Percentiles rank a stretch among this genome's conserved stretches.
phyloP scores from a whole-genome alignment of 148 eudicot species.

The Drosera capensis region DNA sequence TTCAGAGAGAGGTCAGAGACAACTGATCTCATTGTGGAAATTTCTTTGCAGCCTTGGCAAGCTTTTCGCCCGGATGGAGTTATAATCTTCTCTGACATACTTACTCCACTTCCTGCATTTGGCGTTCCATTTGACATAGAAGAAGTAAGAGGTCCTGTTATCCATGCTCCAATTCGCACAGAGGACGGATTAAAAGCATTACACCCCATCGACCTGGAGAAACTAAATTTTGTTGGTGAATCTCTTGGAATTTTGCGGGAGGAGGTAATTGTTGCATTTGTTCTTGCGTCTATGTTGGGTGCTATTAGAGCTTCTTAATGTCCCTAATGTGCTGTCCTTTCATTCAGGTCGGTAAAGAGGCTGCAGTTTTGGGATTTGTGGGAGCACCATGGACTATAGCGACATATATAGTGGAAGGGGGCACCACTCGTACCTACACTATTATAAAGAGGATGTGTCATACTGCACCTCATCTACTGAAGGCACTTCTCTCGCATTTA shows the following conservation, averaged over 20 bases:
- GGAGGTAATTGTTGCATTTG: slow-evolving; percentile 32
- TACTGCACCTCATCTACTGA: slow-evolving; percentile 58
- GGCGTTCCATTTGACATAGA: slow-evolving; percentile 99
- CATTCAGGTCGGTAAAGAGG: slow-evolving; percentile 66
- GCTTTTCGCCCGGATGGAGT: slow-evolving; percentile 97
- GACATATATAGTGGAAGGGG: slow-evolving; percentile 92
- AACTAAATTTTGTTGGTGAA: slow-evolving; percentile 70
- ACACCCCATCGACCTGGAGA: slow-evolving; percentile 75
- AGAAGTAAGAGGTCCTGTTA: slow-evolving; percentile 94
- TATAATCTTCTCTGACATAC: slow-evolving; percentile 94
- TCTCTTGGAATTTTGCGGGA: slow-evolving; percentile 62
- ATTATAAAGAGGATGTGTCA: slow-evolving; percentile 92
- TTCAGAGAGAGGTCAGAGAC: slow-evolving; percentile 99
- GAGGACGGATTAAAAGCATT: slow-evolving; percentile 69
- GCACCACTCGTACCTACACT: slow-evolving; percentile 91
- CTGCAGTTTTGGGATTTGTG: slow-evolving; percentile 93
- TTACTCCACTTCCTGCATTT: slow-evolving; percentile 95
- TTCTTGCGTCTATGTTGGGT: too few relatives aligned
- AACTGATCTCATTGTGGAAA: slow-evolving; percentile 97
- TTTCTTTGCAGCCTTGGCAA: slow-evolving; percentile 99
- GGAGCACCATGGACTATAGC: slow-evolving; percentile 99
- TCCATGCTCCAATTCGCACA: slow-evolving; percentile 76
- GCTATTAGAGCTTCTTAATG: too few relatives aligned
- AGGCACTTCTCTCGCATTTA: slow-evolving; percentile 65
- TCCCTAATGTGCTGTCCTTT: too few relatives aligned